Evolutionary conservation across 768 basidiomycete species (phyloP), one percentile per base, ranked within the genome.

Genomic region (Serendipita indica): DNA sequence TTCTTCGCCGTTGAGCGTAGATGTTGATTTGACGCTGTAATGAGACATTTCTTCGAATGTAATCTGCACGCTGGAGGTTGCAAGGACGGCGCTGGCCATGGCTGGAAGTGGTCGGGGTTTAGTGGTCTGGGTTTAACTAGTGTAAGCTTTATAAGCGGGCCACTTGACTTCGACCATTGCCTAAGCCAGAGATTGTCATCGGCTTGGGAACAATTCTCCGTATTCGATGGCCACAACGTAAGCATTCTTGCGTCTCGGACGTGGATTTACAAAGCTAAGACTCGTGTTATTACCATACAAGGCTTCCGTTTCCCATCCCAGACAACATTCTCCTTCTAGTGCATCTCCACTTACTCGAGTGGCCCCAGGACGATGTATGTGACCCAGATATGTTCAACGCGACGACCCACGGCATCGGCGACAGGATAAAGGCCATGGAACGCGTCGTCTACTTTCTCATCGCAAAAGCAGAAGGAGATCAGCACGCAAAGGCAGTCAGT

Each of bases 391-490:
- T 30, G 10, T 54, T 54, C 49, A 54, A 54, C 30, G 20, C 49
- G 3, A 54, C 3, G 16, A 18, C 10, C n/a, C 30, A 32, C 30
- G 49, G 49, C 6, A 54, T 54, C 20, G 49, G 49, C 16, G 49
- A 54, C 16, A 54, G 49, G 30, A 54, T 54, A 6, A 54, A 54
- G 22, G 30, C 7, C n/a, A 54, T 54, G 49, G 49, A 54, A 54
- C 22, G 30, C 22, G 30, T 54, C 22, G 30, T 54, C 30, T n/a
- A 54, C n/a, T 54, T 54, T 32, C 49, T 54, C 2, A 32, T 54
- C 7, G 49, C n/a, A n/a, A 54, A 54, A 30, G 30, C 30, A 22
- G 49, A 54, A 32, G 49, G 49, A 27, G 30, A 6, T 3, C 49
- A 30, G n/a, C 7, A 28, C 30, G 49, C 22, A 30, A 54, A 54